These are phyloP conservation scores for Acanthamoeba healyi DNA, from an alignment of 208 protist genomes.

Conservation along the genomic window DNA sequence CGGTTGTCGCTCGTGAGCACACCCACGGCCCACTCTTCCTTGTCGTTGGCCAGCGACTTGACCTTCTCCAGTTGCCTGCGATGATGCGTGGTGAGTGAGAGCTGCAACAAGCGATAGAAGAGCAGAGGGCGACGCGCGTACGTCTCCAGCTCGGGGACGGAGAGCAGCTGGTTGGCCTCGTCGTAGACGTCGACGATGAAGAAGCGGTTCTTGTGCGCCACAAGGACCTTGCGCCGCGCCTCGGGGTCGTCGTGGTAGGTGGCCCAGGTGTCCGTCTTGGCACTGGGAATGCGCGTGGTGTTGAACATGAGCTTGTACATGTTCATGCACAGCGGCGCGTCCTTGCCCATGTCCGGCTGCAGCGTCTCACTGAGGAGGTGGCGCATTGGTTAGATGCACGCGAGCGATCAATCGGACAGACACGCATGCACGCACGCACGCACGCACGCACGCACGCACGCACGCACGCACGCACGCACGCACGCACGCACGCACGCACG, in stretches of 20 bases:
- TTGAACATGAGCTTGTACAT: slow-evolving; percentile 71
- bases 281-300: slow-evolving; percentile 25
- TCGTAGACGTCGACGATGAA: slow-evolving; percentile 62
- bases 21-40: slow-evolving; percentile 35
- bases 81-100: background rate
- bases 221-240: slow-evolving; percentile 30
- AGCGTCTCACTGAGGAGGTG: background rate
- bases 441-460: background rate
- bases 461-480: too few relatives aligned
- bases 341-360: slow-evolving; percentile 59
- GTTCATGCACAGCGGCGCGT: slow-evolving; percentile 48
- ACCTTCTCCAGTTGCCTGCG: slow-evolving; percentile 41
- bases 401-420: too few relatives aligned
- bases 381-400: background rate
- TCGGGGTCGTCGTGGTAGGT: slow-evolving; percentile 16
- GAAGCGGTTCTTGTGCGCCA: slow-evolving; percentile 60
- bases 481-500: too few relatives aligned
- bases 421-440: too few relatives aligned
- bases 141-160: slow-evolving; percentile 10
- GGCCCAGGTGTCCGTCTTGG: slow-evolving; percentile 42
- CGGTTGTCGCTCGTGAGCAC: slow-evolving; percentile 46
- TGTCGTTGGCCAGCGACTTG: background rate
- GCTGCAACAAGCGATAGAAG: too few relatives aligned
- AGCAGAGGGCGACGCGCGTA: background rate
- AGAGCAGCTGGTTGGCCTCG: background rate